Evolutionary conservation across 306 rosid species (phyloP).

Genomic region (Alnus rubra): DNA sequence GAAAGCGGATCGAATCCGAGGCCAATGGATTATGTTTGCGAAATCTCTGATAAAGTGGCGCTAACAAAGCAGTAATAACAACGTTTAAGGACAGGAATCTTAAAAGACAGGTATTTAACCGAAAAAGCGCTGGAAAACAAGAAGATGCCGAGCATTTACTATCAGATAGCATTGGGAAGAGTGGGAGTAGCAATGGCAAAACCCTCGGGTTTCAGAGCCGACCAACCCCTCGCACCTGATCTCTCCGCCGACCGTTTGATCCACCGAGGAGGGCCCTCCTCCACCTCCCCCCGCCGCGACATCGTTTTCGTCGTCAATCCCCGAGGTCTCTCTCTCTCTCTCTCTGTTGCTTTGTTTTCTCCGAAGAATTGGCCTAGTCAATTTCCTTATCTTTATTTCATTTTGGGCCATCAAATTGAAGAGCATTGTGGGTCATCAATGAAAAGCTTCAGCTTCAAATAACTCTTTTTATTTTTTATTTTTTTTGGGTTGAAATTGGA

Average conservation of each 20-base stretch:
- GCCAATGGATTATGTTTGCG: too few species aligned
- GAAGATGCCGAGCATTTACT: neutral
- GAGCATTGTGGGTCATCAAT: constrained; percentile 6
- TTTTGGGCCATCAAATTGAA: neutral
- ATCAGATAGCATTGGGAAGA: constrained; percentile 58
- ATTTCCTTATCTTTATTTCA: neutral
- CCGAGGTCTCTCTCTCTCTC: constrained; percentile 46
- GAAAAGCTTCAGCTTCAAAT: neutral
- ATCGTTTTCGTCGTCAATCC: constrained; percentile 95
- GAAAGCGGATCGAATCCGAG: too few species aligned
- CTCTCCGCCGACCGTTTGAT: constrained; percentile 42
- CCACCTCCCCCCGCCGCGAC: constrained; percentile 62
- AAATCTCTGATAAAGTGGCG: neutral
- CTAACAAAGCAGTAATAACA: neutral
- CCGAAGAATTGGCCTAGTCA: neutral
- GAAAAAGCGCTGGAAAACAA: neutral
- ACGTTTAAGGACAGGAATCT: too few species aligned
- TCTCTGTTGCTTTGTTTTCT: constrained; percentile 13
- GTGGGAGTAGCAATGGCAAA: constrained; percentile 43
- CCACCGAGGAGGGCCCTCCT: constrained; percentile 44
- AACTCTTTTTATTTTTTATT: constrained; percentile 12
- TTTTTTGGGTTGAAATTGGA: constrained; percentile 26
- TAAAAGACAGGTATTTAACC: too few species aligned
- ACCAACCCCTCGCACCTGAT: constrained; percentile 58
- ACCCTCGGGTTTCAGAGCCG: constrained; percentile 54